Conservation (phyloP, 768 basidiomycete species). For the Daedaleopsis nitida region DNA sequence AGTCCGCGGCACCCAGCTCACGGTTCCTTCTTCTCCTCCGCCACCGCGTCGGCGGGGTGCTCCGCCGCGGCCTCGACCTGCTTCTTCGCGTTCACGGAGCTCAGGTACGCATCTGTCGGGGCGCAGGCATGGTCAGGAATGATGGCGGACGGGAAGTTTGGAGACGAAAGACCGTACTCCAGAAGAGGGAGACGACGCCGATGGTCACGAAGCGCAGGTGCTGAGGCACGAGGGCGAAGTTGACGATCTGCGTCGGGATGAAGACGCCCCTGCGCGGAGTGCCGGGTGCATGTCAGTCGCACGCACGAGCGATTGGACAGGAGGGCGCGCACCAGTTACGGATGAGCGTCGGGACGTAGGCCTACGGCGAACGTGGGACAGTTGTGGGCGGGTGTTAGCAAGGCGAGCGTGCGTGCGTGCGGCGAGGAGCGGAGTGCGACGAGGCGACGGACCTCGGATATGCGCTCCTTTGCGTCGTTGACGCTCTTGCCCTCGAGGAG, state of each 20-base stretch:
- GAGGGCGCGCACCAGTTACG: slow-evolving; percentile 65
- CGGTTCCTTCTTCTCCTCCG: slow-evolving; percentile 8
- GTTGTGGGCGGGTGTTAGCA: no score
- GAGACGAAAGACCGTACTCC: slow-evolving; percentile 58
- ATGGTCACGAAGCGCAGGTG: slow-evolving; percentile 77
- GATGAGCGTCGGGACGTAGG: slow-evolving; percentile 71
- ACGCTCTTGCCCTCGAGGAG: slow-evolving; percentile 73
- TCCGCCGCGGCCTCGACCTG: slow-evolving; percentile 5
- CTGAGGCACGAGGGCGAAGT: slow-evolving; percentile 75
- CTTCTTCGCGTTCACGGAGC: slow-evolving; percentile 30
- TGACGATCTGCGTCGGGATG: slow-evolving; percentile 75
- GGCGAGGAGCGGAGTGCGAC: neutral
- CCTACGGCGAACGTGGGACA: slow-evolving; percentile 37
- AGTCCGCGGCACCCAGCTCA: no score
- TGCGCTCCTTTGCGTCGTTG: slow-evolving; percentile 50
- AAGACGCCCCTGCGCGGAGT: slow-evolving; percentile 64
- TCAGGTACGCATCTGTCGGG: slow-evolving; percentile 32
- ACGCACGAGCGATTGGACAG: neutral
- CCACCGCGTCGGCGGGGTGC: neutral
- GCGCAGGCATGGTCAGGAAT: neutral
- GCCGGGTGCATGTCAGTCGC: no score
- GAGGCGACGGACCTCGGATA: slow-evolving; percentile 35
- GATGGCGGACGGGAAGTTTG: neutral
- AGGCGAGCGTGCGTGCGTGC: no score
- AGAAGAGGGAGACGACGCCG: slow-evolving; percentile 77